Base-by-base conservation (phyloP, 495 filamentous ascomycete species). In the Lindgomyces ingoldianus region DNA sequence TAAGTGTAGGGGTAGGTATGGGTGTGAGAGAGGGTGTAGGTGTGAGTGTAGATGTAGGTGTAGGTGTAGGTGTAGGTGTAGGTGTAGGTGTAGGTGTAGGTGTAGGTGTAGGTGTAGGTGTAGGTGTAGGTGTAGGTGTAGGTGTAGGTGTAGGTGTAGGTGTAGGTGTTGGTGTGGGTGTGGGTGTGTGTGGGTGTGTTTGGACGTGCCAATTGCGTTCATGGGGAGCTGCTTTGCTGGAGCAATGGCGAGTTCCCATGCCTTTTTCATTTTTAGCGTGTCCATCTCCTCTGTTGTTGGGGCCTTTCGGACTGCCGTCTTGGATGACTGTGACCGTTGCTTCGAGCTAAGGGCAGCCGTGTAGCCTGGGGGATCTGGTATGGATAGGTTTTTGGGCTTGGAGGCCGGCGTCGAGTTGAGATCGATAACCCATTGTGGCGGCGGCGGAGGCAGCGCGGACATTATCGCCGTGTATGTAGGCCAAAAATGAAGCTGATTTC, bases 201-300 rank as follows among this genome's bases (percentile, higher is more conserved):
- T 4, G 3, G 6, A 47, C 66, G 26, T 57, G 62, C 71, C 96
- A 77, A 99, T 92, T 47, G 85, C 91, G 61, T 95, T 97, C 94
- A 98, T 98, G 53, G 94, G 94, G 46, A 99, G 82, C 73, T 88
- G 86, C 79, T 99, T 99, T 52, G 92, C 88, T 1, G 94, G 94
- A 3, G 89, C 95, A 36, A 99, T 84, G 30, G 94, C 95, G 21
- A 99, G 83, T 77, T 99, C 94, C 95, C 95, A 99, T 0, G 94
- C 93, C 74, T 99, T 99, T 78, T 98, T 99, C 65, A 98, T 76
- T 79, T 98, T 97, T 55, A 99, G 80, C 42, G 86, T 89, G 75
- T 98, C 94, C 79, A 91, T 97, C 76, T 97, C 91, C 65, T 87
- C 87, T 62, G 82, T 73, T 3, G 87, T 86, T 29, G 87, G 88